These are phyloP conservation scores for Globisporangium abappressorium DNA, from an alignment of 352 stramenopile species.

Conservation along the genomic window DNA sequence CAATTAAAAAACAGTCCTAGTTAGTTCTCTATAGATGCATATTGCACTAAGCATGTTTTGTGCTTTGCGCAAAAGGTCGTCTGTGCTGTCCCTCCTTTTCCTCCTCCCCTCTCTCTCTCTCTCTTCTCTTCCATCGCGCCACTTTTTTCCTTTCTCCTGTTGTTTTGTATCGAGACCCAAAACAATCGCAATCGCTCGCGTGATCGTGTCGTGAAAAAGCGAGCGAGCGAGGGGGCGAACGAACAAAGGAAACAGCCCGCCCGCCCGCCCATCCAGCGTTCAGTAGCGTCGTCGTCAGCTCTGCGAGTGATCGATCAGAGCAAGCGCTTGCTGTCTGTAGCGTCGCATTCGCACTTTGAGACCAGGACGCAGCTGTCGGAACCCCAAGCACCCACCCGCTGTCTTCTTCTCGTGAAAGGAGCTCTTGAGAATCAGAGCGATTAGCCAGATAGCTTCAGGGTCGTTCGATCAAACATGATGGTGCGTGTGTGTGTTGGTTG, in stretches of 20 bases:
- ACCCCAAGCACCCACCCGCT: not conserved
- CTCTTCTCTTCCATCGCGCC: not conserved
- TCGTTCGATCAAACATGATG: constrained; percentile 4
- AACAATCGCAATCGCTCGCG: not conserved
- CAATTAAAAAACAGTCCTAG: not conserved
- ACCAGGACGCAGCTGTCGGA: not conserved
- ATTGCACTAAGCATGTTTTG: not conserved
- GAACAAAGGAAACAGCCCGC: constrained; percentile 3
- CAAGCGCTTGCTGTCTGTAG: not conserved
- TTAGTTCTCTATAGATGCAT: not conserved
- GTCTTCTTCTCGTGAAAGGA: not conserved
- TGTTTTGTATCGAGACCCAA: not conserved
- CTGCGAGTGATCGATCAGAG: not conserved
- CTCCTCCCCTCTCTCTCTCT: not conserved
- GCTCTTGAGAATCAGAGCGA: not conserved
- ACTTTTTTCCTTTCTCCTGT: not conserved
- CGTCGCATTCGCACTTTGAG: not conserved
- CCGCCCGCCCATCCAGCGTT: no score
- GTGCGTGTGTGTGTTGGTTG: not conserved
- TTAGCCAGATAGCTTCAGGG: not conserved
- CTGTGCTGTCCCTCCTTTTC: not conserved
- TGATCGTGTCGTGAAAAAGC: not conserved
- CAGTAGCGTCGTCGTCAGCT: not conserved
- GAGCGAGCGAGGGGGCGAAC: not conserved
- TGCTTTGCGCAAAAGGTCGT: not conserved